Percentiles rank a stretch among this genome's conserved stretches.
Evolutionary conservation across 2,329 filamentous ascomycete species (phyloP).

Genomic region (Trichoderma gracile): DNA sequence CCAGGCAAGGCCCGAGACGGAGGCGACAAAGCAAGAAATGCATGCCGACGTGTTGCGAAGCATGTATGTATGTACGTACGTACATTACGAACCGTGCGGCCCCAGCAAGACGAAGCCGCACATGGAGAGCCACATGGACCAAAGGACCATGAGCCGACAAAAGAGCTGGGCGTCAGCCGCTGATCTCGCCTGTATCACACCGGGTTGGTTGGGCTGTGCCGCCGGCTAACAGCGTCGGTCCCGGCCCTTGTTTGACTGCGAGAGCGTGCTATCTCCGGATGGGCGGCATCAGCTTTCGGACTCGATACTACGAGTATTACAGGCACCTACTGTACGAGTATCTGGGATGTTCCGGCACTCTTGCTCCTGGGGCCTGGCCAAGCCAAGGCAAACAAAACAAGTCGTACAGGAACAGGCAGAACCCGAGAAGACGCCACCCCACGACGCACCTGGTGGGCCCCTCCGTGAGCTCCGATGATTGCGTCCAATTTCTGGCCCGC

Average conservation of each 20-base stretch:
- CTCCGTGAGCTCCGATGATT: constrained; percentile 21
- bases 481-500: constrained; percentile 14
- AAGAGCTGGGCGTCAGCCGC: neutral
- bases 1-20: neutral
- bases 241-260: neutral
- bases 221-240: neutral
- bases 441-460: constrained; percentile 15
- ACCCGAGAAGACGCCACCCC: constrained; percentile 7
- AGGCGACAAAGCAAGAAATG: no score
- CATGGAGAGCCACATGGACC: neutral
- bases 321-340: no score
- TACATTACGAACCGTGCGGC: no score
- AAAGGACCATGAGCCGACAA: neutral
- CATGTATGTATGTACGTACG: no score
- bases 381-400: neutral
- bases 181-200: neutral
- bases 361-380: neutral
- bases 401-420: neutral
- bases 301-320: no score
- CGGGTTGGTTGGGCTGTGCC: neutral
- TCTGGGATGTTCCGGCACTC: neutral
- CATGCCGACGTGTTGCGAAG: no score
- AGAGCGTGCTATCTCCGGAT: neutral
- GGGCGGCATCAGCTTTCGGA: neutral
- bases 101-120: neutral